A percentile compares a stretch with the other conserved stretches of the same genome.
Conservation (phyloP, 805 yeast genomes). For the Kregervanrija fluxuum region DNA sequence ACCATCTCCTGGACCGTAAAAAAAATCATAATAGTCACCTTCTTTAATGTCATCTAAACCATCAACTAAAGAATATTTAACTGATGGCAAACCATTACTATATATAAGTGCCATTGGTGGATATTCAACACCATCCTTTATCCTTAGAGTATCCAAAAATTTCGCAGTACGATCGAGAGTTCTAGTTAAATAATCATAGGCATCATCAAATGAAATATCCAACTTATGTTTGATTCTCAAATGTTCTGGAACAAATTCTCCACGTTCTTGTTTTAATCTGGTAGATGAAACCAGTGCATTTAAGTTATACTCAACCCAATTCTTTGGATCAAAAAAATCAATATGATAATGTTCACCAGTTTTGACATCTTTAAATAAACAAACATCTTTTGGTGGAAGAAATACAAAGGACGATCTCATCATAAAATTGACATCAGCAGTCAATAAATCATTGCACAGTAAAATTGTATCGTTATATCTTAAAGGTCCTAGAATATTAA, state of each 20-base stretch:
- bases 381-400: constrained; percentile 74
- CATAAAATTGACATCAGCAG: constrained; percentile 77
- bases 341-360: constrained; percentile 54
- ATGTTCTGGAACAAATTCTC: constrained; percentile 7
- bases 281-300: constrained; percentile 59
- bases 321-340: constrained; percentile 74
- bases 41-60: constrained; percentile 53
- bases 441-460: constrained; percentile 63
- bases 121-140: constrained; percentile 41
- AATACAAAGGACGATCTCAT: constrained; percentile 82
- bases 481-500: constrained; percentile 81
- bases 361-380: constrained; percentile 57
- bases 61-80: constrained; percentile 66
- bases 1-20: constrained; percentile 90
- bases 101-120: constrained; percentile 84
- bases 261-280: constrained; percentile 18
- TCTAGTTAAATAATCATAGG: constrained; percentile 55
- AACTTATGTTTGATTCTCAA: constrained; percentile 14
- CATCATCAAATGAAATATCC: constrained; percentile 43
- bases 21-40: constrained; percentile 71
- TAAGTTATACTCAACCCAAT: constrained; percentile 70
- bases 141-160: constrained; percentile 51
- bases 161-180: constrained; percentile 53
- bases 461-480: constrained; percentile 76
- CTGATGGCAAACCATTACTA: constrained; percentile 79